phyloP scores from a whole-genome alignment of 169 alveolate species.

The Theileria parva region DNA sequence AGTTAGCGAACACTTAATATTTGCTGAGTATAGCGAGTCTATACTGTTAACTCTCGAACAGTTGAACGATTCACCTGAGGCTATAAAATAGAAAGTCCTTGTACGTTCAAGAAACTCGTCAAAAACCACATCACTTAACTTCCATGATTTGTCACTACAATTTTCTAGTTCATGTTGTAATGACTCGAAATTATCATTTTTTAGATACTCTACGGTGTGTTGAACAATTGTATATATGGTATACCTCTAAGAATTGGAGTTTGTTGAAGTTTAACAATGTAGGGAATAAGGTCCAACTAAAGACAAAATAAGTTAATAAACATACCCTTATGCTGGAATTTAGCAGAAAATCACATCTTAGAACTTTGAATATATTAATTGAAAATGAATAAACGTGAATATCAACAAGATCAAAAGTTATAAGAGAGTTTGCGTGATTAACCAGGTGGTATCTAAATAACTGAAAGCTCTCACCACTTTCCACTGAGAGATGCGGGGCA shows the following conservation, averaged over 20 bases:
- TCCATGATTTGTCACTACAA: neutral
- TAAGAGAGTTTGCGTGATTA: constrained; percentile 31
- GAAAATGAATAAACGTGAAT: constrained; percentile 64
- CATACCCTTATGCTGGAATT: constrained; percentile 58
- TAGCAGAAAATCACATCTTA: neutral
- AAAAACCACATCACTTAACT: constrained; percentile 1
- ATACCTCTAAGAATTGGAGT: constrained; percentile 13
- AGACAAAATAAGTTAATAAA: neutral
- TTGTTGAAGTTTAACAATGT: constrained; percentile 47
- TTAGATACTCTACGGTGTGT: neutral
- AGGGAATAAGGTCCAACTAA: constrained; percentile 61
- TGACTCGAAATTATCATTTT: neutral
- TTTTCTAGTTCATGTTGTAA: neutral
- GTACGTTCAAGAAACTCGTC: neutral
- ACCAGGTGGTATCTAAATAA: constrained; percentile 38
- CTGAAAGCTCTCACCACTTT: constrained; percentile 40
- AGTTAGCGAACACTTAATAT: constrained; percentile 28
- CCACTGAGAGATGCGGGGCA: constrained; percentile 19
- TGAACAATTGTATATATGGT: neutral
- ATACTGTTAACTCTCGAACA: constrained; percentile 58
- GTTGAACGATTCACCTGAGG: constrained; percentile 24
- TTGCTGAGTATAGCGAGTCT: constrained; percentile 44
- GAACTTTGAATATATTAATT: constrained; percentile 18
- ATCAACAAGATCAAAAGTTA: constrained; percentile 53
- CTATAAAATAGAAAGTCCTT: constrained; percentile 40